phyloP scores from a whole-genome alignment of 208 protist species.

The Trichomonas gallinae region DNA sequence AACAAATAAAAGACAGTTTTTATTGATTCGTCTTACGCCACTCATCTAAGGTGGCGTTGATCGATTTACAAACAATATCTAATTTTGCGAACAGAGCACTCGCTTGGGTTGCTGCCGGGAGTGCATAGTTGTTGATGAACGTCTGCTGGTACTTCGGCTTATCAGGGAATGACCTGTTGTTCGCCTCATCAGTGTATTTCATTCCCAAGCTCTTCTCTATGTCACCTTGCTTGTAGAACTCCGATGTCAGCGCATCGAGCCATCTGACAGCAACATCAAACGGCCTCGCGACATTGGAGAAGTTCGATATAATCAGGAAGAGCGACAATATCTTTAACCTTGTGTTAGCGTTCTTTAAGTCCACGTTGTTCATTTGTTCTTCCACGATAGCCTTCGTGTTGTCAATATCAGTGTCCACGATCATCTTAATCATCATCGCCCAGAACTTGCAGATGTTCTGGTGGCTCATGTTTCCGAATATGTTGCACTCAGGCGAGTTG shows the following conservation, averaged over 20 bases:
- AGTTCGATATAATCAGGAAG: not conserved
- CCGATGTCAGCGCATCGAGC: not conserved
- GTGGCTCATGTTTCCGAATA: constrained; percentile 30
- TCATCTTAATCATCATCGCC: constrained; percentile 38
- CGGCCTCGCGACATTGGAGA: not conserved
- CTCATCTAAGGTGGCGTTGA: not conserved
- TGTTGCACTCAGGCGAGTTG: constrained; percentile 23
- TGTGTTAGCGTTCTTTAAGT: not conserved
- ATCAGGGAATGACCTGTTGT: not conserved
- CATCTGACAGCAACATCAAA: not conserved
- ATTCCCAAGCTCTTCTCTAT: not conserved
- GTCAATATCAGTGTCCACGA: constrained; percentile 49
- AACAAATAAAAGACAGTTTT: not conserved
- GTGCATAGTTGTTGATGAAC: not conserved
- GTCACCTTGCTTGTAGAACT: not conserved
- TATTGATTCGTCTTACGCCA: not conserved
- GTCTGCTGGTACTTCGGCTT: not conserved
- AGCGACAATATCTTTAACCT: not conserved
- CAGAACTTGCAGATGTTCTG: constrained; percentile 35
- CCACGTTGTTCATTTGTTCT: not conserved
- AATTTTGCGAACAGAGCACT: not conserved
- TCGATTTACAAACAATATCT: not conserved
- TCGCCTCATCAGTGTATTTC: not conserved
- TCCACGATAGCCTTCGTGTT: not conserved
- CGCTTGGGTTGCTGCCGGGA: not conserved